Percentiles rank a stretch among this genome's conserved stretches.
These are phyloP conservation scores for Camelina laxa DNA, from an alignment of 345 rosid species.

Conservation along the genomic window DNA sequence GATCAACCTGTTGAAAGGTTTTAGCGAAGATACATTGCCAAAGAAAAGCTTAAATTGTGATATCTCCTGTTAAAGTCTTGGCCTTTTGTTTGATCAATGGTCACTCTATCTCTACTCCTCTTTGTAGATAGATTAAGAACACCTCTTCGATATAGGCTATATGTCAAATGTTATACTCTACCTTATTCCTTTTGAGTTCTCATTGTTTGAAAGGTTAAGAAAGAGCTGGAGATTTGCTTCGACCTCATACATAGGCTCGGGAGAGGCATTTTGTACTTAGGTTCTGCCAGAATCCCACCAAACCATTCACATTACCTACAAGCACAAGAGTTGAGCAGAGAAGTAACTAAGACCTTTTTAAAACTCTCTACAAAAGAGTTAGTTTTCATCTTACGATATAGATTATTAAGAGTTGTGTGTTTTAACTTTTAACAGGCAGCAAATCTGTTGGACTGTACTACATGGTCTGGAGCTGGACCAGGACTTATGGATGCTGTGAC, in stretches of 20 bases:
- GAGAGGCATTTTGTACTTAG: slow-evolving; percentile 84
- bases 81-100: slow-evolving; percentile 22
- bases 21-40: not conserved
- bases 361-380: not conserved
- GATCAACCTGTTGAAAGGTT: not conserved
- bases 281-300: slow-evolving; percentile 82
- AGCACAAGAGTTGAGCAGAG: slow-evolving; percentile 68
- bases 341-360: slow-evolving; percentile 51
- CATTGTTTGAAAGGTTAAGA: slow-evolving; percentile 68
- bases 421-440: slow-evolving; percentile 66
- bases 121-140: not conserved
- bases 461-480: slow-evolving; percentile 97
- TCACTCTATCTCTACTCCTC: not conserved
- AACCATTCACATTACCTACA: slow-evolving; percentile 67
- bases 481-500: slow-evolving; percentile 94
- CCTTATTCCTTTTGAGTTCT: slow-evolving; percentile 32
- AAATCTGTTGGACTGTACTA: slow-evolving; percentile 75
- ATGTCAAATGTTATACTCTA: slow-evolving; percentile 12
- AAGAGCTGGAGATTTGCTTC: slow-evolving; percentile 75
- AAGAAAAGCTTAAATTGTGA: not conserved
- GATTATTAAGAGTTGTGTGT: slow-evolving; percentile 3
- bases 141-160: not conserved
- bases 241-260: slow-evolving; percentile 74
- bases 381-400: not conserved
- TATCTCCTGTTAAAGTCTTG: slow-evolving; percentile 21